Evolutionary conservation across 2,329 filamentous ascomycete species (phyloP).

Genomic region (Colletotrichum musicola): DNA sequence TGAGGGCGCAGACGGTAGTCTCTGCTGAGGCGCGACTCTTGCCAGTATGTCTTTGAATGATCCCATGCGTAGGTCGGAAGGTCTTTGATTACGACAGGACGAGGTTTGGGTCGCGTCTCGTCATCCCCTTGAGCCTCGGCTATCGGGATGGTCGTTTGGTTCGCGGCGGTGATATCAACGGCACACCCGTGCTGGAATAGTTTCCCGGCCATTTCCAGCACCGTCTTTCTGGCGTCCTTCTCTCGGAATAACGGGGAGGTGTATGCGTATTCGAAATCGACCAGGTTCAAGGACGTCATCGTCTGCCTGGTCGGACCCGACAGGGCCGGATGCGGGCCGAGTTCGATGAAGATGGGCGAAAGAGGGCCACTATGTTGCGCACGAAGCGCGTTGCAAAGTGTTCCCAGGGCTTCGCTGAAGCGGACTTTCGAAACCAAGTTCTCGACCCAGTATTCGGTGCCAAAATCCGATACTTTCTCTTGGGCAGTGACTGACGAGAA

Average conservation of each 20-base stretch:
- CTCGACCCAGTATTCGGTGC: conserved; percentile 59
- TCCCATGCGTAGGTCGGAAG: conserved; percentile 68
- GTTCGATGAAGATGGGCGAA: conserved; percentile 59
- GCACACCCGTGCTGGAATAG: conserved; percentile 57
- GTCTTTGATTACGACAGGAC: conserved; percentile 49
- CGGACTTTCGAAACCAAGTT: conserved; percentile 55
- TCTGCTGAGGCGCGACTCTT: conserved; percentile 19
- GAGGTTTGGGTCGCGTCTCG: no score
- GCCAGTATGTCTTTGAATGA: conserved; percentile 55
- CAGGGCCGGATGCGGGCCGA: conserved; percentile 63
- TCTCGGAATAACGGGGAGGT: conserved; percentile 62
- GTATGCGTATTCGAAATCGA: conserved; percentile 58
- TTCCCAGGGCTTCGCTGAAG: conserved; percentile 53
- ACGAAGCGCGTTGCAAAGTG: not conserved
- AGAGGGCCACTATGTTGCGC: not conserved
- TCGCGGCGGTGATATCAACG: conserved; percentile 3
- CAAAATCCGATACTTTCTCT: conserved; percentile 48
- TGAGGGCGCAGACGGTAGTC: conserved; percentile 1
- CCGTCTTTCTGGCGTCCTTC: conserved; percentile 59
- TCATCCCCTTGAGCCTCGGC: no score
- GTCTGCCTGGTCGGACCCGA: conserved; percentile 64
- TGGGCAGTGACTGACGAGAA: not conserved
- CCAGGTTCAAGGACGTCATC: conserved; percentile 53
- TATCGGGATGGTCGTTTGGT: no score
- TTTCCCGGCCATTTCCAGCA: conserved; percentile 56